Conservation (phyloP, 225 moss, liverwort and hornwort genomes). For the Marchantia polymorpha region DNA sequence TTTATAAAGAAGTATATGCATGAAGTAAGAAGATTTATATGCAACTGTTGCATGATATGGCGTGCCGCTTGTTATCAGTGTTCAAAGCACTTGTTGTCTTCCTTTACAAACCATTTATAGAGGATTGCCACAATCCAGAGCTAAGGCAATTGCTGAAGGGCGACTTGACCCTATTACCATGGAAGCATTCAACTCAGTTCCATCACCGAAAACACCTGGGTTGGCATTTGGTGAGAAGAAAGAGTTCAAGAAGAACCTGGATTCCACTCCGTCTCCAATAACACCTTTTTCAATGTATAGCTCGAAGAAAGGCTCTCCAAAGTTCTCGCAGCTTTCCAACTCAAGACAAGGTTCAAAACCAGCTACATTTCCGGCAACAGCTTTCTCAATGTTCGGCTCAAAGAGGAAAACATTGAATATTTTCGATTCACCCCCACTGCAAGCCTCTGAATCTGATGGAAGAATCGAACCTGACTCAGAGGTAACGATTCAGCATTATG, state of each 20-base stretch:
- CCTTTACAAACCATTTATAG: constrained; percentile 30
- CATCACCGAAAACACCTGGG: neutral
- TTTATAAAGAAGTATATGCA: too few relatives aligned
- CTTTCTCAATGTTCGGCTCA: neutral
- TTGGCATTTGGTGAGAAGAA: neutral
- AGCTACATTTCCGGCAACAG: neutral
- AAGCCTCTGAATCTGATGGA: neutral
- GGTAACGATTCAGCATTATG: neutral
- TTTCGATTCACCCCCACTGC: neutral
- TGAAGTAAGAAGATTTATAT: too few relatives aligned
- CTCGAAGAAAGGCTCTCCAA: neutral
- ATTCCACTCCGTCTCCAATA: constrained; percentile 9
- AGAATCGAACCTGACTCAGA: neutral
- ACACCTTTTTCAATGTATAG: constrained; percentile 2
- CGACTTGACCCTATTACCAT: constrained; percentile 50
- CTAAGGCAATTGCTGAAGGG: constrained; percentile 52
- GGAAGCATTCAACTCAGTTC: constrained; percentile 39
- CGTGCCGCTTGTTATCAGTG: neutral
- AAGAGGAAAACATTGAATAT: neutral
- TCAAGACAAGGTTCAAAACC: neutral
- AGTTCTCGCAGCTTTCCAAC: neutral
- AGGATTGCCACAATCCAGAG: constrained; percentile 52
- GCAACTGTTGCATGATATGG: neutral
- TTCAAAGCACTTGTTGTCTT: neutral
- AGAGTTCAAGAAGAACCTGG: neutral